phyloP scores from a whole-genome alignment of 2,329 filamentous ascomycete species.

The Exutisphaerella laricina region DNA sequence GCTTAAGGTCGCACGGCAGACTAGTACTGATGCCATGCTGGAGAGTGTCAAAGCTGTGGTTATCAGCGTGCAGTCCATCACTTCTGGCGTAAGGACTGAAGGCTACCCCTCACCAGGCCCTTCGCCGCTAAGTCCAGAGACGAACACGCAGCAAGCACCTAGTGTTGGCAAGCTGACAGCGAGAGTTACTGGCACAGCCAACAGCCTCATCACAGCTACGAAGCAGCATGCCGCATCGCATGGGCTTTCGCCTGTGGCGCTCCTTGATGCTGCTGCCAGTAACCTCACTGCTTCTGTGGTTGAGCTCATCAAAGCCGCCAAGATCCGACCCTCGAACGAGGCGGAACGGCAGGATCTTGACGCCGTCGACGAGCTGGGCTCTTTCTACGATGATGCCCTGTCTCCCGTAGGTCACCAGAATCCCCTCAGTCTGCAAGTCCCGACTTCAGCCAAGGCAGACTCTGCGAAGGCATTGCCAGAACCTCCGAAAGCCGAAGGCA shows the following conservation, averaged over 20 bases:
- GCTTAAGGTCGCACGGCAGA: slow-evolving; percentile 66
- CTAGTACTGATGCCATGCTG: slow-evolving; percentile 68
- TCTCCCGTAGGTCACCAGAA: slow-evolving; percentile 8
- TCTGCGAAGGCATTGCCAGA: neutral
- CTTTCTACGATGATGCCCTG: slow-evolving; percentile 22
- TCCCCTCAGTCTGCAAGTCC: slow-evolving; percentile 12
- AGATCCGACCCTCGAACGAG: slow-evolving; percentile 54
- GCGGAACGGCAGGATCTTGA: slow-evolving; percentile 22
- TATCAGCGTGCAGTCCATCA: slow-evolving; percentile 74
- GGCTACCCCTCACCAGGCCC: slow-evolving; percentile 30
- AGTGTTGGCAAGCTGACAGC: slow-evolving; percentile 56
- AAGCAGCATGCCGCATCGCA: slow-evolving; percentile 82
- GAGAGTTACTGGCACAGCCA: slow-evolving; percentile 85
- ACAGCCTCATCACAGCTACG: slow-evolving; percentile 89
- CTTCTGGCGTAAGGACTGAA: slow-evolving; percentile 59
- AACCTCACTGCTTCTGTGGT: slow-evolving; percentile 82
- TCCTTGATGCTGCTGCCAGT: slow-evolving; percentile 87
- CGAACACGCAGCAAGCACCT: slow-evolving; percentile 25
- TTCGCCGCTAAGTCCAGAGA: slow-evolving; percentile 23
- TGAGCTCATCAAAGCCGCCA: slow-evolving; percentile 75
- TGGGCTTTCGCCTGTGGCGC: slow-evolving; percentile 84
- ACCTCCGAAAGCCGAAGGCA: slow-evolving; percentile 4
- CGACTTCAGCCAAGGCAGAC: slow-evolving; percentile 2
- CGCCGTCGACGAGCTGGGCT: slow-evolving; percentile 20
- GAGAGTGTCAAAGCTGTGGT: slow-evolving; percentile 85